These are phyloP conservation scores for Aspergillus sclerotiicarbonarius DNA, from an alignment of 495 filamentous ascomycete genomes.

Conservation along the genomic window DNA sequence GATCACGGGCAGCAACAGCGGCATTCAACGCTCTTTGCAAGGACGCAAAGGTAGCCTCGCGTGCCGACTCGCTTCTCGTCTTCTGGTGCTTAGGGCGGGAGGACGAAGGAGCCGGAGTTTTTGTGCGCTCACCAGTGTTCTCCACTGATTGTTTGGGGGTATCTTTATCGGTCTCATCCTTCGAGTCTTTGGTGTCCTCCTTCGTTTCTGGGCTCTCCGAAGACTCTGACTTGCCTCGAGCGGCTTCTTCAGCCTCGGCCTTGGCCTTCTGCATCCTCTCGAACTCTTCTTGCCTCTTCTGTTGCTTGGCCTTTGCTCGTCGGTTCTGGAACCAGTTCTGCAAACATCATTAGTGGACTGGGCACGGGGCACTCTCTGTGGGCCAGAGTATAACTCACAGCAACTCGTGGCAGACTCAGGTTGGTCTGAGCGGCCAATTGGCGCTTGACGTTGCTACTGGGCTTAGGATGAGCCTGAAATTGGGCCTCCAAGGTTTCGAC, in stretches of 20 bases:
- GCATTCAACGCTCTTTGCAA: slow-evolving; percentile 46
- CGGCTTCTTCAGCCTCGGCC: slow-evolving; percentile 43
- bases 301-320: slow-evolving; percentile 78
- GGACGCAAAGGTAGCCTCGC: slow-evolving; percentile 46
- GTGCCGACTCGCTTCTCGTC: slow-evolving; percentile 41
- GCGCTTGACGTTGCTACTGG: slow-evolving; percentile 72
- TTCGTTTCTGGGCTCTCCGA: slow-evolving; percentile 27
- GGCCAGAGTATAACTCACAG: slow-evolving; percentile 51
- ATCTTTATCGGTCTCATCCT: slow-evolving; percentile 29
- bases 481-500: slow-evolving; percentile 72
- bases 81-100: slow-evolving; percentile 37
- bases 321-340: slow-evolving; percentile 94
- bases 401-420: slow-evolving; percentile 71
- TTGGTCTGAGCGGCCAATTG: slow-evolving; percentile 70
- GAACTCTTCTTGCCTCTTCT: slow-evolving; percentile 68
- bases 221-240: slow-evolving; percentile 34
- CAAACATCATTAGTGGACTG: slow-evolving; percentile 15
- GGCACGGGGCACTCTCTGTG: background rate
- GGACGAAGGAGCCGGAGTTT: slow-evolving; percentile 21
- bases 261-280: slow-evolving; percentile 56
- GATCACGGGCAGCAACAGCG: slow-evolving; percentile 41
- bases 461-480: slow-evolving; percentile 74
- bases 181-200: slow-evolving; percentile 20
- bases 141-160: slow-evolving; percentile 33
- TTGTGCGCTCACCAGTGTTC: slow-evolving; percentile 22